Evolutionary conservation across 441 rosid genomes (phyloP), one percentile per base, ranked within the genome.

Genomic region (Euphorbia schlechtendalii): DNA sequence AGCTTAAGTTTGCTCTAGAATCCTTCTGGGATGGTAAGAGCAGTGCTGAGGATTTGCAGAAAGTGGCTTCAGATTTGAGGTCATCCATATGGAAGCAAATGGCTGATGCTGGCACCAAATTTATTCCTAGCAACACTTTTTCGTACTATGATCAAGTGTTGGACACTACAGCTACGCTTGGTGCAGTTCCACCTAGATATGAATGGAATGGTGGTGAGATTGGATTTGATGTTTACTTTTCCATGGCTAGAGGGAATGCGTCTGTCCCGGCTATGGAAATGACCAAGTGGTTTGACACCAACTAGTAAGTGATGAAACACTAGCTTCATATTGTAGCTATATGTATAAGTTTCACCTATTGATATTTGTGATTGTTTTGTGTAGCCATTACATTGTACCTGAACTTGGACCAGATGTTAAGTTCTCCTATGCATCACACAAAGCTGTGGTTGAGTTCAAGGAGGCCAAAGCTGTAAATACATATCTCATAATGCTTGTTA

Each of bases 221-320:
- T 28, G 97, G 90, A 3, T 84, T 85, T 5, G 93, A 84, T 73
- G 75, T 82, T 34, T 93, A 85, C 84, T 93, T 93, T 78, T 88
- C 98, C 67, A 90, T 93, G 97, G 98, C 95, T 67, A 88, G 98
- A 79, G 98, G 98, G n/a, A 93, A 88, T 68, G 97, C 98, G 68
- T 72, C 92, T 63, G 87, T 84, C 36, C 96, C 98, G 1, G 98
- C 98, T 59, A 93, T 93, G 98, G 98, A 93, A 70, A 93, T 93
- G 98, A 93, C 98, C 80, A 93, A 93, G 93, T 93, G 98, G 98
- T 93, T 90, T 64, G 98, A 93, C 85, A 93, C 98, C 79, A 93
- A 93, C 96, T 93, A 93, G 98, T 93, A 74, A 85, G 98, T 86
- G 51, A 41, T 5, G 7, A 46, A 27, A 48, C 41, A 34, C 24